phyloP scores from a whole-genome alignment of 164 flowering plant species.

The Piper betle region DNA sequence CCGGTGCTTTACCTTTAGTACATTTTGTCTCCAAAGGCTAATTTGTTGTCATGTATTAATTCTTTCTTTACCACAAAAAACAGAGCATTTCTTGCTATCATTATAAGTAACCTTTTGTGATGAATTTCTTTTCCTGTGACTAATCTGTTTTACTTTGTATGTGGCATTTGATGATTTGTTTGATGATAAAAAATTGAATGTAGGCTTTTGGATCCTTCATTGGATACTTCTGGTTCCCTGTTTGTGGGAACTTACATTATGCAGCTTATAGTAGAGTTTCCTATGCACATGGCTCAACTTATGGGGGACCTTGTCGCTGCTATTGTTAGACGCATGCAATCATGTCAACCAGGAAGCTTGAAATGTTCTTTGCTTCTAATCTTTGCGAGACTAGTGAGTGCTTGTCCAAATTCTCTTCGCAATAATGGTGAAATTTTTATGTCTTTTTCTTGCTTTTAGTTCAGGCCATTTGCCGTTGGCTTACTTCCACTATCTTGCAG shows the following conservation, averaged over 20 bases:
- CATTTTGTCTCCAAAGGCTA: too few species aligned
- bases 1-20: too few species aligned
- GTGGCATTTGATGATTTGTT: too few species aligned
- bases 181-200: neutral
- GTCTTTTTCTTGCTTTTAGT: neutral
- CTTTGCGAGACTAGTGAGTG: conserved; percentile 81
- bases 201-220: conserved; percentile 83
- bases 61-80: too few species aligned
- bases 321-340: conserved; percentile 81
- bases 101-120: too few species aligned
- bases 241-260: conserved; percentile 85
- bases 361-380: conserved; percentile 72
- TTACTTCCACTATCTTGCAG: neutral
- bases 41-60: too few species aligned
- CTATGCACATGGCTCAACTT: conserved; percentile 71
- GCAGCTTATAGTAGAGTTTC: conserved; percentile 84
- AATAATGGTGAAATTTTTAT: neutral
- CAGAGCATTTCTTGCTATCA: too few species aligned
- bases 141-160: too few species aligned
- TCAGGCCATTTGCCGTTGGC: neutral
- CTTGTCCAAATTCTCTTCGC: neutral
- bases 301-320: conserved; percentile 66
- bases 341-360: conserved; percentile 64
- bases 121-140: too few species aligned
- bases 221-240: conserved; percentile 92